A percentile compares a stretch with the other conserved stretches of the same genome.
These are phyloP conservation scores for Elaeis oleifera DNA, from an alignment of 202 grass and related monocot genomes.

Conservation along the genomic window DNA sequence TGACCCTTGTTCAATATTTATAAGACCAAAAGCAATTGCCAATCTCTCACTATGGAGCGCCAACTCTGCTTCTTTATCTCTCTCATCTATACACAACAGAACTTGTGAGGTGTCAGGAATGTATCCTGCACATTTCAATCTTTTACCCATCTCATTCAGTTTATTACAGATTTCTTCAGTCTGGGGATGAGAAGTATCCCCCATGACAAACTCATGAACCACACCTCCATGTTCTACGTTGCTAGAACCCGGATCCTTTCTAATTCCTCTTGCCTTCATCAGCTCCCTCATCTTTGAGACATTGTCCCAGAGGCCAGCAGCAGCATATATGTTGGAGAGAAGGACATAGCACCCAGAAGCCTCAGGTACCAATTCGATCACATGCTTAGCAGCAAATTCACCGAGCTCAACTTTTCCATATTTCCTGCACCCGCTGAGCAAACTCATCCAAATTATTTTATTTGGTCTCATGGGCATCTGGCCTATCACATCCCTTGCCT, in stretches of 20 bases:
- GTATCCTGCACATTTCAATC: neutral
- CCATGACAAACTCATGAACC: constrained; percentile 4
- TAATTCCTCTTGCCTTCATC: constrained; percentile 12
- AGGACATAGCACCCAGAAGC: constrained; percentile 17
- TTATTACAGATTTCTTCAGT: constrained; percentile 1
- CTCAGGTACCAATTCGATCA: neutral
- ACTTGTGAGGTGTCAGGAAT: constrained; percentile 6
- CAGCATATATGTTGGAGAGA: constrained; percentile 17
- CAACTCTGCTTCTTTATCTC: constrained; percentile 12
- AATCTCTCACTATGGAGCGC: constrained; percentile 9
- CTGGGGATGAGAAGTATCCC: constrained; percentile 1
- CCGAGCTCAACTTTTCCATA: constrained; percentile 9
- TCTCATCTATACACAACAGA: constrained; percentile 2
- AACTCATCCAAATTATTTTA: constrained; percentile 1
- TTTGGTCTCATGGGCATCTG: constrained; percentile 19
- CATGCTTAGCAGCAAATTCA: neutral
- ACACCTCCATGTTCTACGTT: constrained; percentile 2
- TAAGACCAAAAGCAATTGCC: constrained; percentile 18
- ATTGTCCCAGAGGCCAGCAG: constrained; percentile 1
- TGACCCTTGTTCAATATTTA: neutral
- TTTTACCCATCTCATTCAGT: constrained; percentile 11
- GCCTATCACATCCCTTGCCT: constrained; percentile 9
- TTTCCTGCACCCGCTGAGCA: constrained; percentile 13
- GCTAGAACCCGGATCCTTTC: constrained; percentile 16
- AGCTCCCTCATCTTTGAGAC: constrained; percentile 8